These are phyloP conservation scores for Calocybe indica DNA, from an alignment of 768 basidiomycete genomes.

Conservation along the genomic window DNA sequence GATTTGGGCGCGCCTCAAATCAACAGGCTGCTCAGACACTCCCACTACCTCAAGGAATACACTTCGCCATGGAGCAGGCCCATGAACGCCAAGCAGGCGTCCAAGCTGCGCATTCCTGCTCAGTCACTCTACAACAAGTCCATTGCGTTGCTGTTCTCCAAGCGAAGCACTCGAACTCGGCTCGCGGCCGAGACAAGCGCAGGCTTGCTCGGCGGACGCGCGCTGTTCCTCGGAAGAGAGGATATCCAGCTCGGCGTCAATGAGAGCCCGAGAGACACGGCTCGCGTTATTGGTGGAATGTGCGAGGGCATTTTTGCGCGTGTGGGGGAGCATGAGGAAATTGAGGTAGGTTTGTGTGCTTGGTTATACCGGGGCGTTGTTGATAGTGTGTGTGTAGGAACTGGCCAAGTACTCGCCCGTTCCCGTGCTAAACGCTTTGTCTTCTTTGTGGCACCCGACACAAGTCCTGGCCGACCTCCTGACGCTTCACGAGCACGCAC, in stretches of 20 bases:
- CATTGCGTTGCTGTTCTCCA: conserved; percentile 86
- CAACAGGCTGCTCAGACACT: conserved; percentile 52
- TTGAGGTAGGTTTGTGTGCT: conserved; percentile 57
- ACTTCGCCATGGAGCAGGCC: conserved; percentile 68
- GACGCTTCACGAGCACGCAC: conserved; percentile 75
- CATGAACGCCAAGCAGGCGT: conserved; percentile 32
- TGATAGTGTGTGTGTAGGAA: conserved; percentile 47
- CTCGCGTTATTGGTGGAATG: conserved; percentile 90
- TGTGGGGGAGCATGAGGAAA: conserved; percentile 87
- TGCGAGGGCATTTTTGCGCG: conserved; percentile 96
- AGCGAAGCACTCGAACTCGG: conserved; percentile 90
- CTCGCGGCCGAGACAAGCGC: conserved; percentile 83
- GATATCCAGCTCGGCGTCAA: conserved; percentile 98
- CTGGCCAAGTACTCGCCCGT: conserved; percentile 86
- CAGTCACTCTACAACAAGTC: conserved; percentile 79
- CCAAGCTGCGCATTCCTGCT: conserved; percentile 51
- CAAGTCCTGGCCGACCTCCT: conserved; percentile 92
- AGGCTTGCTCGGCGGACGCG: conserved; percentile 74
- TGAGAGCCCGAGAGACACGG: conserved; percentile 79
- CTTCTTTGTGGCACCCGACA: conserved; percentile 93
- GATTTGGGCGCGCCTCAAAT: conserved; percentile 81
- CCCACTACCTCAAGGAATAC: conserved; percentile 55
- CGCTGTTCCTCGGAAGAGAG: conserved; percentile 82
- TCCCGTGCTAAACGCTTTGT: conserved; percentile 94
- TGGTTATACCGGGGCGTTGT: not conserved